Base-by-base conservation (phyloP, 257 asterid genomes). In the Thymus mandschuricus region DNA sequence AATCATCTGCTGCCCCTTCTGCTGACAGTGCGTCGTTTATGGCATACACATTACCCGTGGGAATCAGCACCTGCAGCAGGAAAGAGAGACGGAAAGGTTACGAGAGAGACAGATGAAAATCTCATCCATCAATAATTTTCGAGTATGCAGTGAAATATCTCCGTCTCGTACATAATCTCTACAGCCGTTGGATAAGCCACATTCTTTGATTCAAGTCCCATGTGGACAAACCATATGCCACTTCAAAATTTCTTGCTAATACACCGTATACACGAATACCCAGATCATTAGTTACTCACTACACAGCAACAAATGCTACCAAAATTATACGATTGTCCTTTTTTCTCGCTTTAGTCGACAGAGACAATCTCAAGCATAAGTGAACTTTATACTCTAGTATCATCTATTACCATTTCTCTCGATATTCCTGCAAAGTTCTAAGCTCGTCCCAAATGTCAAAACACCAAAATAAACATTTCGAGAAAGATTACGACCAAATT, bases 1-100 rank as follows among this genome's bases (percentile, higher is more conserved):
- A 94, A 60, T 94, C 99, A 45, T 89, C 95, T 3, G 99, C 97
- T n/a, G 97, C 97, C 34, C 83, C 97, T 77, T 91, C 95, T 1
- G 97, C 90, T 2, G 97, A 83, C 78, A 89, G 68, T 76, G 95
- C 89, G 45, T 94, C 99, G 27, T 91, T 94, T 70, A 91, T 86
- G 68, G 99, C 84, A 56, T 88, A 88, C 30, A 89, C 97, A 31
- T 91, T 82, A 31, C 93, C 96, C 1, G 93, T 6, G 49, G 98
- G 97, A 78, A 94, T 91, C 49, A 98, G 95, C 35, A 89, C 79
- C 98, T 94, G 87, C 46, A 71, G 68, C 50, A 40, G 58, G 52
- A 69, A 70, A 52, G 2, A 38, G 65, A 65, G 3, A 31, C 41
- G 15, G 51, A n/a, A 68, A 48, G 40, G 66, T n/a, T 21, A 3